Percentiles rank a stretch among this genome's conserved stretches.
phyloP scores from a whole-genome alignment of 352 stramenopile species.

The Globisporangium parvum region DNA sequence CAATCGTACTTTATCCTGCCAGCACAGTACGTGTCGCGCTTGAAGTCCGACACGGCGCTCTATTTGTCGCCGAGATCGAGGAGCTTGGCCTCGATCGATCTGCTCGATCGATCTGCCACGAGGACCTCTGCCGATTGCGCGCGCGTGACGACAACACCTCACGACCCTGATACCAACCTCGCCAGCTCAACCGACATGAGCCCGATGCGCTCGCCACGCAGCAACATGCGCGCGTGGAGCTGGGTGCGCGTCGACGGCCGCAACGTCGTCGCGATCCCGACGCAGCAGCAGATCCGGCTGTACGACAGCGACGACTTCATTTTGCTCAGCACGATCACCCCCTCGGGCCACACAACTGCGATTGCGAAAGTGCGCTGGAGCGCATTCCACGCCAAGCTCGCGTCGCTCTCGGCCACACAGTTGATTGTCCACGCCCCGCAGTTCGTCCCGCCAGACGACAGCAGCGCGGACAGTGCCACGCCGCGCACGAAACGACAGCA shows the following conservation, averaged over 20 bases:
- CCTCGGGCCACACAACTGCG: conserved; percentile 44
- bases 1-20: too few species aligned
- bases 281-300: conserved; percentile 58
- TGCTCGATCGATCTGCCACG: too few species aligned
- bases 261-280: conserved; percentile 75
- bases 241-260: conserved; percentile 78
- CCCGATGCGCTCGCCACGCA: conserved; percentile 6
- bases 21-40: too few species aligned
- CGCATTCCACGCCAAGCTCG: conserved; percentile 68
- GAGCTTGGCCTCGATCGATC: too few species aligned
- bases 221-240: conserved; percentile 56
- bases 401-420: conserved; percentile 54
- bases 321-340: conserved; percentile 53
- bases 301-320: conserved; percentile 85
- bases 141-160: too few species aligned
- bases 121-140: neutral
- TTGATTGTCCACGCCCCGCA: conserved; percentile 66
- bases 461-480: neutral
- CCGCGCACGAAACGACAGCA: neutral
- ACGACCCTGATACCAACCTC: too few species aligned
- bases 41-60: too few species aligned
- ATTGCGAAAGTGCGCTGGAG: conserved; percentile 72
- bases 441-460: conserved; percentile 19
- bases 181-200: neutral
- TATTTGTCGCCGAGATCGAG: too few species aligned